Evolutionary conservation across 2,329 filamentous ascomycete species (phyloP).

Genomic region (Fusarium protoensiforme): DNA sequence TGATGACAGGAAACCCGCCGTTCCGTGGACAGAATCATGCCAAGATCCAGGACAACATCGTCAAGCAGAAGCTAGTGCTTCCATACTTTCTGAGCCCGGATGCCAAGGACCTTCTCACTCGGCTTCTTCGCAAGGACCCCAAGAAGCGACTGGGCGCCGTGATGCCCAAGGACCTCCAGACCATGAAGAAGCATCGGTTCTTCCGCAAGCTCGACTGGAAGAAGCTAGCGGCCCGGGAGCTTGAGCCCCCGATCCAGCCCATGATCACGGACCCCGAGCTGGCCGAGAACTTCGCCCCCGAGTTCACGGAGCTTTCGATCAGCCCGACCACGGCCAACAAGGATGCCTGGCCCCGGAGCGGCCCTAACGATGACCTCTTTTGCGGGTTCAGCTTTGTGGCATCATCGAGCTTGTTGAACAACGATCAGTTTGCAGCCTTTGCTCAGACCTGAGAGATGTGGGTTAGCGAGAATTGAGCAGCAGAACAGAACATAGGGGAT

Average conservation of each 20-base stretch:
- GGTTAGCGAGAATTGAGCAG: neutral
- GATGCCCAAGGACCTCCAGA: conserved; percentile 88
- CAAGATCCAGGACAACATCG: conserved; percentile 95
- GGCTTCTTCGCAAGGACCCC: conserved; percentile 91
- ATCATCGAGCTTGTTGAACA: conserved; percentile 66
- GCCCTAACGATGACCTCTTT: conserved; percentile 66
- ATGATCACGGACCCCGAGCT: conserved; percentile 95
- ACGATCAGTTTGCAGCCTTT: conserved; percentile 53
- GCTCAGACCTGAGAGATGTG: conserved; percentile 26
- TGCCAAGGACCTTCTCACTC: conserved; percentile 91
- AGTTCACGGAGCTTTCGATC: conserved; percentile 88
- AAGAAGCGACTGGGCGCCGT: conserved; percentile 87
- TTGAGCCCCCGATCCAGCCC: conserved; percentile 90
- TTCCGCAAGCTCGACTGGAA: conserved; percentile 98
- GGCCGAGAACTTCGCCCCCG: conserved; percentile 94
- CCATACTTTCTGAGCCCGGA: conserved; percentile 93
- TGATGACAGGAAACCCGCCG: conserved; percentile 91
- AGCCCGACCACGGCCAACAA: conserved; percentile 72
- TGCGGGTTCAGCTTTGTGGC: conserved; percentile 74
- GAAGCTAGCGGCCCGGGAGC: conserved; percentile 81
- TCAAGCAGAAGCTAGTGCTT: conserved; percentile 88
- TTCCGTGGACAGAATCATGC: conserved; percentile 92
- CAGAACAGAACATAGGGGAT: neutral
- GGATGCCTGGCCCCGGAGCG: conserved; percentile 54
- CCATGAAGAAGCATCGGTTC: conserved; percentile 93